phyloP scores from a whole-genome alignment of 2,329 filamentous ascomycete species.

The Cercospora sp. region DNA sequence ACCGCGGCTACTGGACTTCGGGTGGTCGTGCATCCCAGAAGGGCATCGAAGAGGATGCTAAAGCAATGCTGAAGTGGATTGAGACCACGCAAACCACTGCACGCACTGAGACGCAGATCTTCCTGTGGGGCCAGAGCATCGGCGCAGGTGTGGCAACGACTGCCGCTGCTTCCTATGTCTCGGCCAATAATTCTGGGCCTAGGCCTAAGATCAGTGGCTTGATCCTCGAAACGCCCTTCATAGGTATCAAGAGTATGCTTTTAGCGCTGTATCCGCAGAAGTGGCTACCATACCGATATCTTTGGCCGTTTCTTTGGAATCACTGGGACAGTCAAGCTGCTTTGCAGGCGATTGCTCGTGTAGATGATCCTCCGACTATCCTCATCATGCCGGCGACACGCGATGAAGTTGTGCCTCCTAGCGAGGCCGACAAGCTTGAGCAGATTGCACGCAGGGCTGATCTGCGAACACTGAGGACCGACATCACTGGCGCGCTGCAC shows the following conservation, averaged over 20 bases:
- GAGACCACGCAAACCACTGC: constrained; percentile 42
- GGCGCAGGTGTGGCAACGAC: constrained; percentile 71
- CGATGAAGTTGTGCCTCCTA: constrained; percentile 61
- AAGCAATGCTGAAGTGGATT: constrained; percentile 66
- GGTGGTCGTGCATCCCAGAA: constrained; percentile 68
- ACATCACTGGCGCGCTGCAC: constrained; percentile 52
- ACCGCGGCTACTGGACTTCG: constrained; percentile 78
- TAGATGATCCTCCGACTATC: constrained; percentile 37
- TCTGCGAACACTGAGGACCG: constrained; percentile 42
- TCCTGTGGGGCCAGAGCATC: constrained; percentile 78
- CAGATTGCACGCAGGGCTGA: constrained; percentile 40
- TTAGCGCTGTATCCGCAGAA: constrained; percentile 72
- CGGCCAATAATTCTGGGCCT: constrained; percentile 37
- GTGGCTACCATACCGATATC: constrained; percentile 75
- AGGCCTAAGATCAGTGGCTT: constrained; percentile 47
- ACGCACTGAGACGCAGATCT: constrained; percentile 45
- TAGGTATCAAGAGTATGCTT: constrained; percentile 70
- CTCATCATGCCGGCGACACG: constrained; percentile 58
- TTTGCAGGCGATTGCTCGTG: constrained; percentile 43
- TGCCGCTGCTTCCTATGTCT: constrained; percentile 52
- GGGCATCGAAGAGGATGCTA: constrained; percentile 69
- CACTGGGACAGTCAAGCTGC: constrained; percentile 53
- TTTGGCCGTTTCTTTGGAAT: constrained; percentile 71
- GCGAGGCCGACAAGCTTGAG: constrained; percentile 58
- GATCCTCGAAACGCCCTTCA: constrained; percentile 75